Evolutionary conservation across 2,329 filamentous ascomycete species (phyloP).

Genomic region (Cladobotryum mycophilum): DNA sequence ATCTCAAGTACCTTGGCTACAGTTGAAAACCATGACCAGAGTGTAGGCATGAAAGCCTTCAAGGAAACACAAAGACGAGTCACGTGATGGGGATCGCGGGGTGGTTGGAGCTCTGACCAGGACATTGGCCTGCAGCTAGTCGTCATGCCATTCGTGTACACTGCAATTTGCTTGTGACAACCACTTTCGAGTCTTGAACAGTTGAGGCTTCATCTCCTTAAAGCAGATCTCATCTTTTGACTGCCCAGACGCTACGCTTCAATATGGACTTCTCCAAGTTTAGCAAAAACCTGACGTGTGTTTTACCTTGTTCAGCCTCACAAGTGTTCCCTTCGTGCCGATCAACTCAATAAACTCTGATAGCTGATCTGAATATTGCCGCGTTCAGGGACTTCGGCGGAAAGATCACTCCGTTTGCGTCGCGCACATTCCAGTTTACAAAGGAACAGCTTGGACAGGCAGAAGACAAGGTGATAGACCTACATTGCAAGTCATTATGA

Average conservation of each 20-base stretch:
- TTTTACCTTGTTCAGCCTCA: conserved; percentile 14
- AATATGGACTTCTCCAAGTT: conserved; percentile 56
- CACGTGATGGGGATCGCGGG: background rate
- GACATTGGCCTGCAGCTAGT: background rate
- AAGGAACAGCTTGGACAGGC: conserved; percentile 95
- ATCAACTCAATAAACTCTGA: conserved; percentile 2
- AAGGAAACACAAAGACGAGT: background rate
- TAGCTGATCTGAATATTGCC: conserved; percentile 18
- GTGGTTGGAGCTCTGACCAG: background rate
- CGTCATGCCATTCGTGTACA: background rate
- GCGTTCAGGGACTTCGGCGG: conserved; percentile 57
- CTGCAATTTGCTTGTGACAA: background rate
- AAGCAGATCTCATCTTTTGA: background rate
- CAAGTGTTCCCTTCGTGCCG: background rate
- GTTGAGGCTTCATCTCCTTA: background rate
- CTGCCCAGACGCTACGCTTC: background rate
- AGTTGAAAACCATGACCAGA: no score
- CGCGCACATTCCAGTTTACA: conserved; percentile 92
- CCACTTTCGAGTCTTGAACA: background rate
- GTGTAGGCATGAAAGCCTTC: no score
- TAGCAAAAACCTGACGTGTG: conserved; percentile 50
- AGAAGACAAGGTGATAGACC: conserved; percentile 71
- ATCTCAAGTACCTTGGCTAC: no score
- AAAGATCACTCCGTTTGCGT: conserved; percentile 84
- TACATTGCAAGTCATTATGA: background rate